These are phyloP conservation scores for Penicillium paneum DNA, from an alignment of 2,329 filamentous ascomycete species.

Conservation along the genomic window DNA sequence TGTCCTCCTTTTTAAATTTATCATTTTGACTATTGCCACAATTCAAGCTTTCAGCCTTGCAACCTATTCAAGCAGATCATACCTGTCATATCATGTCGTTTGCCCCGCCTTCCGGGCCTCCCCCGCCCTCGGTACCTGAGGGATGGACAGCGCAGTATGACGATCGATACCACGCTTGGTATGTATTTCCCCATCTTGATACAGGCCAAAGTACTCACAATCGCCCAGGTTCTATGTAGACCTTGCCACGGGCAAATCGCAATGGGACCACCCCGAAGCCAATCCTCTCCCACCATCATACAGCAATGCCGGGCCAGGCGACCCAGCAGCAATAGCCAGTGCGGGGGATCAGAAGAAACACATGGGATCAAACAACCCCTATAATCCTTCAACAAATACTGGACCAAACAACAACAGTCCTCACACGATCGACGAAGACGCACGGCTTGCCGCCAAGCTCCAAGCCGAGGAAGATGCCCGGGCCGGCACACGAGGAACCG, in stretches of 20 bases:
- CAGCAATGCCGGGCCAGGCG: slow-evolving; percentile 55
- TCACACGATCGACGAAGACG: slow-evolving; percentile 60
- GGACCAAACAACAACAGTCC: slow-evolving; percentile 6
- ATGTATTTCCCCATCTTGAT: slow-evolving; percentile 8
- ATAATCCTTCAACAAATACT: slow-evolving; percentile 41
- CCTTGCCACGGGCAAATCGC: slow-evolving; percentile 78
- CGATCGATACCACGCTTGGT: slow-evolving; percentile 84
- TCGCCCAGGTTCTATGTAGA: slow-evolving; percentile 80
- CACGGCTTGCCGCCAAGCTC: slow-evolving; percentile 68
- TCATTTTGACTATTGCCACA: not conserved
- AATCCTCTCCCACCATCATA: slow-evolving; percentile 51
- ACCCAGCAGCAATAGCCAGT: slow-evolving; percentile 36
- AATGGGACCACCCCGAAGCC: slow-evolving; percentile 80
- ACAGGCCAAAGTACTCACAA: not conserved
- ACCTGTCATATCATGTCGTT: slow-evolving; percentile 33
- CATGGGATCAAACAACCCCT: slow-evolving; percentile 70
- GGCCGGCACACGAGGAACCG: slow-evolving; percentile 31
- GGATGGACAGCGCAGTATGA: slow-evolving; percentile 88
- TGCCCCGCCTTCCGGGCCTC: slow-evolving; percentile 49
- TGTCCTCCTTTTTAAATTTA: not conserved
- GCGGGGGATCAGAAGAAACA: slow-evolving; percentile 45
- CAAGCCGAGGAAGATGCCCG: slow-evolving; percentile 80
- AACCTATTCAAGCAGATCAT: not conserved
- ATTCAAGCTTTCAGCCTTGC: not conserved
- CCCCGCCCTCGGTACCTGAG: slow-evolving; percentile 63